Evolutionary conservation across 192 early-diverging fungal species (phyloP), one percentile per base, ranked within the genome.

Genomic region (Coemansia interrupta): DNA sequence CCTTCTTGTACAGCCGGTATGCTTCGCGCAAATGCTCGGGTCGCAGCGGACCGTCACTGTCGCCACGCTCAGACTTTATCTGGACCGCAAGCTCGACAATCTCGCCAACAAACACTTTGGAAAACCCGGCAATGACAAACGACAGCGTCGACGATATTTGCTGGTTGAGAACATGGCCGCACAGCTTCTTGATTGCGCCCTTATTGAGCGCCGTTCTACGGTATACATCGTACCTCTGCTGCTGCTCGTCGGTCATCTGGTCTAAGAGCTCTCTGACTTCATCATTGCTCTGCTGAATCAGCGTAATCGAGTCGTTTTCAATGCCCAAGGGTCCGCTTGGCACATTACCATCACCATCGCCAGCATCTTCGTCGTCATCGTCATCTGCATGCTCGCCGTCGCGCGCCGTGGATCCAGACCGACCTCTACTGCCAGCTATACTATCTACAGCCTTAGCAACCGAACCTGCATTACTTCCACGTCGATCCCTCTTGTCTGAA

Each of bases 61-160:
- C 83, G 14, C 86, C 86, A 78, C 87, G 86, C 17, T 92, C 91
- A n/a, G 80, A 68, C 86, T 89, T 88, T 6, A 95, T 78, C 61
- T 90, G 84, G 8, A 86, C 73, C 0, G 92, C 92, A 52, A 81
- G 79, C 68, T 96, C 93, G 14, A 91, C 82, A 56, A 96, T 88
- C 66, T 95, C 90, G 20, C 92, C 93, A 4, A 96, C 86, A 82
- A 91, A 96, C 6, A 96, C 86, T 57, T 96, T 96, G 17, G 86
- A 80, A 49, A 91, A 92, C n/a, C 93, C 92, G 42, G 90, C 89
- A 0, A 94, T 84, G 5, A 94, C 89, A 74, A 93, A 87, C 0
- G 85, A 84, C 76, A 87, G 80, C 8, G 85, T 91, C 26, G 77
- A 77, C 11, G 83, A 85, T 29, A 85, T 78, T 60, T 85, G 85